These are phyloP conservation scores for Tripterygium wilfordii DNA, from an alignment of 177 flowering plant genomes.

Conservation along the genomic window DNA sequence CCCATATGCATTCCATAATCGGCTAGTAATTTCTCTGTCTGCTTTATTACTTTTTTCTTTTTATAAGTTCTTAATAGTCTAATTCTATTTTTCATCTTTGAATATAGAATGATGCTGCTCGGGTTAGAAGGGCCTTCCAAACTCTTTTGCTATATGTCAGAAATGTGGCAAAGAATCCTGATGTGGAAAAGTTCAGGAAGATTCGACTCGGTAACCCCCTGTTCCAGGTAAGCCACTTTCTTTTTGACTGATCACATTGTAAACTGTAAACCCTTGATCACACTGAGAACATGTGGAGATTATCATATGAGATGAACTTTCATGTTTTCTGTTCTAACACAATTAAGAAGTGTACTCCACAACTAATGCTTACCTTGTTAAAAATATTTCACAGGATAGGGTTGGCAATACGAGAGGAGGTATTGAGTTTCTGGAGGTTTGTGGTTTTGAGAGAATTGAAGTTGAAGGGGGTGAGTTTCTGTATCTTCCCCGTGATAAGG, in stretches of 20 bases:
- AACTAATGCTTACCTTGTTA: no score
- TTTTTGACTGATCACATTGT: background rate
- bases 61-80: no score
- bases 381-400: conserved; percentile 51
- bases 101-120: conserved; percentile 67
- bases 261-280: no score
- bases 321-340: no score
- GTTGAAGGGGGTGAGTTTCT: conserved; percentile 52
- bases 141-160: conserved; percentile 67
- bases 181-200: conserved; percentile 74
- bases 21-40: no score
- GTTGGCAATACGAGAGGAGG: conserved; percentile 69
- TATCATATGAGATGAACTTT: no score
- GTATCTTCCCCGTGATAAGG: conserved; percentile 58
- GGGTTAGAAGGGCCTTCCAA: conserved; percentile 67
- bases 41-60: no score
- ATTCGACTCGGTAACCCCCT: conserved; percentile 66
- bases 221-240: conserved; percentile 56
- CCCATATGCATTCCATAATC: no score
- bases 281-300: no score
- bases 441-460: conserved; percentile 72
- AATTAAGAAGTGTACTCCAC: no score
- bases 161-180: conserved; percentile 67
- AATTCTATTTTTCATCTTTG: no score
- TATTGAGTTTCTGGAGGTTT: conserved; percentile 75